A percentile compares a stretch with the other conserved stretches of the same genome.
Conservation (phyloP, 1,284 basidiomycete genomes). For the Paramarasmius palmivorus region DNA sequence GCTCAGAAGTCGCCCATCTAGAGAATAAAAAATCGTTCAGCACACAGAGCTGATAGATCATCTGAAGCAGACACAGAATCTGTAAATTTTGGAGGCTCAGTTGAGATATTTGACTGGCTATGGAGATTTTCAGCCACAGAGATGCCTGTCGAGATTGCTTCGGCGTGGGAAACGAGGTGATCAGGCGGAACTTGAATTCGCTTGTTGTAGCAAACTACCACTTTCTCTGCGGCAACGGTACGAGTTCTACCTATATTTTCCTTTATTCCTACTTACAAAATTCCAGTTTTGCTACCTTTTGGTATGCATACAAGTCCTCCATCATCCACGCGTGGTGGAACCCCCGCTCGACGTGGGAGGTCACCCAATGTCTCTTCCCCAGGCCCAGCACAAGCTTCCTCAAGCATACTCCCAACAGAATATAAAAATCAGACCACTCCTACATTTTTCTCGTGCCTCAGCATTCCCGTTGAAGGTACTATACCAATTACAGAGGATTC, state of each 20-base stretch:
- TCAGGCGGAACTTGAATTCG: slow-evolving; percentile 10
- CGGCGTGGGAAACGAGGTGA: slow-evolving; percentile 10
- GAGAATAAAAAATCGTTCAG: too few species aligned
- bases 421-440: slow-evolving; percentile 45
- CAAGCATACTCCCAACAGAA: slow-evolving; percentile 40
- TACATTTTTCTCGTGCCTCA: slow-evolving; percentile 64
- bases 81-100: not conserved
- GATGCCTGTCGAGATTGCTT: not conserved
- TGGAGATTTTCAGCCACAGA: not conserved
- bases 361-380: slow-evolving; percentile 51
- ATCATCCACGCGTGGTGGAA: slow-evolving; percentile 48
- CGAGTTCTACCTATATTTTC: not conserved
- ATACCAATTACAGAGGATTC: slow-evolving; percentile 44
- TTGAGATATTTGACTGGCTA: not conserved
- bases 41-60: too few species aligned
- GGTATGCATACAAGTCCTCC: slow-evolving; percentile 49
- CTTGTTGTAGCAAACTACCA: slow-evolving; percentile 7
- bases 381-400: slow-evolving; percentile 39
- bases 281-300: slow-evolving; percentile 9
- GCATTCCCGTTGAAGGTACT: slow-evolving; percentile 67
- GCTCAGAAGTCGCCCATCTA: too few species aligned
- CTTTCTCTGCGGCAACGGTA: slow-evolving; percentile 9
- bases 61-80: not conserved
- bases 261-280: slow-evolving; percentile 3
- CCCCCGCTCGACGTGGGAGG: slow-evolving; percentile 57